Evolutionary conservation across 176 grass and related monocot genomes (phyloP).

Genomic region (bread wheat (Triticum aestivum)): IWGSC_CS_RefSeq_v2.1 NC_057811.1:213619431-213619930

Average conservation of each 20-base stretch:
- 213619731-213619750: constrained; percentile 28
- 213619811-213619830: neutral
- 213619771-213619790: too few species aligned
- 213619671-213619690: neutral
- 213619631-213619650: neutral
- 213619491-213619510: constrained; percentile 28
- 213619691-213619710: constrained; percentile 32
- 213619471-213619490: constrained; percentile 15
- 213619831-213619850: constrained; percentile 72
- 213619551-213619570: neutral
- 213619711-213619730: neutral
- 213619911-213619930: constrained; percentile 39
- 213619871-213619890: constrained; percentile 65
- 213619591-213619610: neutral
- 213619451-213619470: constrained; percentile 1
- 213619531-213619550: constrained; percentile 21
- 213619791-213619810: constrained; percentile 20
- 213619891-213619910: neutral
- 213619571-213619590: neutral
- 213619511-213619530: constrained; percentile 63
- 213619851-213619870: constrained; percentile 71
- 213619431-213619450: constrained; percentile 18
- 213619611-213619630: neutral
- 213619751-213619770: constrained; percentile 1
- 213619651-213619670: neutral